Base-by-base conservation (phyloP, 1,284 basidiomycete genomes). In the Ceratobasidium sp. region DNA sequence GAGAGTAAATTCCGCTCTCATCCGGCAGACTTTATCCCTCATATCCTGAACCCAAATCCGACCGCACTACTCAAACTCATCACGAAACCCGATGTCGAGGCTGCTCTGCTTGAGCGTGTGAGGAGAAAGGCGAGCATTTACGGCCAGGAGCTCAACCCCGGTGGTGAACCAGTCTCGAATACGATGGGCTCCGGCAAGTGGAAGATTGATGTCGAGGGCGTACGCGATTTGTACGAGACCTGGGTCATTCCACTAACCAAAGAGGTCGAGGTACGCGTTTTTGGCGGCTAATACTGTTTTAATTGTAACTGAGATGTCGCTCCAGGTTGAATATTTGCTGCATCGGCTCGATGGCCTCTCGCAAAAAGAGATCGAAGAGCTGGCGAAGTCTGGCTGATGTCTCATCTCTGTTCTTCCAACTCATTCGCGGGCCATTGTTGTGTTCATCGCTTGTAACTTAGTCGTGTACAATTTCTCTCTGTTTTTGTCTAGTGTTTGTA, bases 201-300 rank as follows among this genome's bases (percentile, higher is more conserved):
- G 59, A 98, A 98, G 86, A 95, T 99, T 80, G 96, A 99, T 80
- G 92, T 97, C 0, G 94, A 96, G 78, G 92, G 94, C 56, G 95
- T 99, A 8, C 95, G 98, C 22, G 90, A 94, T 81, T 85, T 99
- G 80, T 99, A 99, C 84, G 90, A 96, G 82, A 93, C 92, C 81
- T 96, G 93, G 82, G 96, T 99, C 79, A 99, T 99, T 77, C 98
- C 98, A 5, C 83, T 99, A 79, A 99, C 98, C 5, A 99, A 97
- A 85, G 95, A 97, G 81, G 96, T 99, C 67, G 98, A 99, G 92
- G 97, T 97, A 81, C 76, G 92, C 82, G 32, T 77, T 40, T 29
- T 49, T 25, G 7, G 7, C 25, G 17, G n/a, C 32, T 13, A 37
- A 44, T 15, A 19, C 69, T 13, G 13, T 7, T 43, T 4, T 22